Conservation (phyloP, 1,284 basidiomycete species). For the Rugiboletus extremiorientalis region DNA sequence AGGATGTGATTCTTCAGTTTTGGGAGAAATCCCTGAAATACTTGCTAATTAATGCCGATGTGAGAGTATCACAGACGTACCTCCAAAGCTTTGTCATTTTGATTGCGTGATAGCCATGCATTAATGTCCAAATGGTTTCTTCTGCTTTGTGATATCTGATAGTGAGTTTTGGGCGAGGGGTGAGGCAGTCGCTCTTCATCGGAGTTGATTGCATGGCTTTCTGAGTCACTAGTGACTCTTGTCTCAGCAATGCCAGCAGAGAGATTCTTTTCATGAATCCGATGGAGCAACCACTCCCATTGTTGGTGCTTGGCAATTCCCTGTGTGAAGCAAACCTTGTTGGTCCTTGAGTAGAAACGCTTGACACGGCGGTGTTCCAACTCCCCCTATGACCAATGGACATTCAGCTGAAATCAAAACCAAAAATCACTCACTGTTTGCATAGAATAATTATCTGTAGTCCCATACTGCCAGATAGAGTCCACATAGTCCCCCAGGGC, state of each 20-base stretch:
- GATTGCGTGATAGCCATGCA: neutral
- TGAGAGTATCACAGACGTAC: neutral
- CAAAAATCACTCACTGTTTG: neutral
- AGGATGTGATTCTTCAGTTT: neutral
- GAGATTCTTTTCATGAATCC: neutral
- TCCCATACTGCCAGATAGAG: neutral
- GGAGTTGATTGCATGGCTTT: too few relatives aligned
- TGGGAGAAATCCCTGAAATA: neutral
- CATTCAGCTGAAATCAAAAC: too few relatives aligned
- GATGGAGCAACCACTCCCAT: neutral
- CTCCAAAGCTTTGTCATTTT: neutral
- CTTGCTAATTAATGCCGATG: too few relatives aligned
- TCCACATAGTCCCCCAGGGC: neutral
- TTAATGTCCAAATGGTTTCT: neutral
- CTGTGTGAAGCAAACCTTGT: neutral
- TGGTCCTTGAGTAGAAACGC: neutral
- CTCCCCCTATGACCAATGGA: neutral
- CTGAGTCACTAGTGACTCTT: too few relatives aligned
- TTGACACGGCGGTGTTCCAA: neutral
- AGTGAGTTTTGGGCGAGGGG: neutral
- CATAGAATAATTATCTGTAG: neutral
- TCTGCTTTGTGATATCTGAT: neutral
- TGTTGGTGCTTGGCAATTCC: neutral
- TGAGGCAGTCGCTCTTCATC: too few relatives aligned
- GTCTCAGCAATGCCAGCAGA: too few relatives aligned